Evolutionary conservation across 2,329 filamentous ascomycete genomes (phyloP).

Genomic region (Teratosphaeria zuluensis): DNA sequence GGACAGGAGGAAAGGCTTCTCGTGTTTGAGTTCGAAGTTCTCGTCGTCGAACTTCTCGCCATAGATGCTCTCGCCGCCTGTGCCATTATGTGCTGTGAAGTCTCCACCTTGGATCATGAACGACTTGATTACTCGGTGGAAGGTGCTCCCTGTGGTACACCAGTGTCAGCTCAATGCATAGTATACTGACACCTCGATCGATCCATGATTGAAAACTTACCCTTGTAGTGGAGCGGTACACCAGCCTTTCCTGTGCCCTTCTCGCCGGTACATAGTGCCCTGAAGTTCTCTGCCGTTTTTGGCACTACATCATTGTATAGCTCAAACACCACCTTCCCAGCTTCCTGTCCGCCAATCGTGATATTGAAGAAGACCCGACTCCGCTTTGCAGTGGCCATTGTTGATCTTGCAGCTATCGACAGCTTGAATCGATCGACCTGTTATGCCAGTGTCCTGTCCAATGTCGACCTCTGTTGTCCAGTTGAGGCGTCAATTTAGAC

Average conservation of each 20-base stretch:
- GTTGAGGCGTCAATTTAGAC: background rate
- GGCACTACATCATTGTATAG: conserved; percentile 64
- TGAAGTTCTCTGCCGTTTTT: conserved; percentile 95
- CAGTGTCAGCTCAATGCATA: background rate
- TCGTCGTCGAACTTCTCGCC: conserved; percentile 96
- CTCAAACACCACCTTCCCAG: conserved; percentile 78
- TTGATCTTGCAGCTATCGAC: background rate
- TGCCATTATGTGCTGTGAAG: conserved; percentile 90
- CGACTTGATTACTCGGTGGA: conserved; percentile 95
- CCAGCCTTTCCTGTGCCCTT: conserved; percentile 75
- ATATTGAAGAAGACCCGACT: conserved; percentile 91
- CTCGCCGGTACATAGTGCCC: conserved; percentile 86
- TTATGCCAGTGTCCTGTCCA: background rate
- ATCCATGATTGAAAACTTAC: background rate
- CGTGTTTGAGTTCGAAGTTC: conserved; percentile 87
- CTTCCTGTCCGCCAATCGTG: conserved; percentile 61
- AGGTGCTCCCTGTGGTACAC: conserved; percentile 50
- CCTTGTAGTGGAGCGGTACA: conserved; percentile 85
- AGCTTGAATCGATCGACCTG: background rate
- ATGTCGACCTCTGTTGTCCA: background rate
- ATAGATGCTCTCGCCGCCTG: conserved; percentile 94
- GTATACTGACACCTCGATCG: background rate
- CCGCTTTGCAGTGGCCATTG: conserved; percentile 34
- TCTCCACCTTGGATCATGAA: conserved; percentile 99
- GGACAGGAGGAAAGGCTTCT: conserved; percentile 83